Percentiles rank a stretch among this genome's conserved stretches.
phyloP scores from a whole-genome alignment of 805 yeast genomes.

The Myxozyma udenii region DNA sequence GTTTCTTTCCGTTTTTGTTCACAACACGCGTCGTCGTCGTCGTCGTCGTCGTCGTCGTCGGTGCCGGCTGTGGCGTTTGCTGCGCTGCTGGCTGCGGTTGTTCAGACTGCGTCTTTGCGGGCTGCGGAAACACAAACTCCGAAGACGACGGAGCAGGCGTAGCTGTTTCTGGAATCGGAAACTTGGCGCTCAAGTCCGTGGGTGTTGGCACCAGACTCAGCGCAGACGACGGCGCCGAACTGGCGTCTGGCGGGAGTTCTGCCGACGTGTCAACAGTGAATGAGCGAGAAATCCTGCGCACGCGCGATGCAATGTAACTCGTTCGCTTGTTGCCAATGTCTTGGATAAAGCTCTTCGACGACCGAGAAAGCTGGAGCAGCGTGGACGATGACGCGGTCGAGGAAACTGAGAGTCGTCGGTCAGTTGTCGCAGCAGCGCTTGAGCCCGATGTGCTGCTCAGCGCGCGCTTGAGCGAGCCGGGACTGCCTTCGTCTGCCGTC shows the following conservation, averaged over 20 bases:
- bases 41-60: background rate
- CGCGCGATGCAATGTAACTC: constrained; percentile 14
- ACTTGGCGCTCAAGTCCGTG: too few species aligned
- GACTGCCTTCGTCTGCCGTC: too few species aligned
- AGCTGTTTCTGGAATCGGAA: too few species aligned
- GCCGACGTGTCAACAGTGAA: constrained; percentile 7
- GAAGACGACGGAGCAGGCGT: too few species aligned
- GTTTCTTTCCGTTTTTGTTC: background rate
- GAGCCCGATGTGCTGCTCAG: background rate
- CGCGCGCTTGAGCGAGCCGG: background rate
- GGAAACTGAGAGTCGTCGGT: constrained; percentile 2
- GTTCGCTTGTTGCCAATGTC: constrained; percentile 16
- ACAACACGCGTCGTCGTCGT: background rate
- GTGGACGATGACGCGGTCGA: constrained; percentile 5
- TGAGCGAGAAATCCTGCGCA: constrained; percentile 28
- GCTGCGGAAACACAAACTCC: too few species aligned
- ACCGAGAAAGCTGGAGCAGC: constrained; percentile 2
- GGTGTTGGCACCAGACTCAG: too few species aligned
- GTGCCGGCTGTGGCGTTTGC: too few species aligned
- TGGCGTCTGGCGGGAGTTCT: background rate
- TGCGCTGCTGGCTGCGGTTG: too few species aligned
- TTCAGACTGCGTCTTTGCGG: too few species aligned
- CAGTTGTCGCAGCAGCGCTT: background rate
- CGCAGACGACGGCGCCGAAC: background rate
- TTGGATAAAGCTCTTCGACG: constrained; percentile 20